Evolutionary conservation across 202 grass and related monocot genomes (phyloP).

Genomic region (Schoenoplectus tabernaemontani): DNA sequence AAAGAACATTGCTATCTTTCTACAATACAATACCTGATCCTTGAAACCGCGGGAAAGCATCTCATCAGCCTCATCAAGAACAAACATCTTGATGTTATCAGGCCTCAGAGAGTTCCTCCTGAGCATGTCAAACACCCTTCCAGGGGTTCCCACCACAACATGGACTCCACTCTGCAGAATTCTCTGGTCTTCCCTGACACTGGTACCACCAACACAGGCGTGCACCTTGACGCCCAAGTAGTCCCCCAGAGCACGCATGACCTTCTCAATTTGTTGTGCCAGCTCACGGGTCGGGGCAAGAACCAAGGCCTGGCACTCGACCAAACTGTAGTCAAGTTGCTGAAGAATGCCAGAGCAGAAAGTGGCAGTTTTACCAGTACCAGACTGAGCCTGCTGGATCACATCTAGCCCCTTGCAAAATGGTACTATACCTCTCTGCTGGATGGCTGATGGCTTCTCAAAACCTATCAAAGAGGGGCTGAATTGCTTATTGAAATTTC

Average conservation of each 20-base stretch:
- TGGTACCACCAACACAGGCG: slow-evolving; percentile 80
- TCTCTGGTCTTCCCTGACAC: slow-evolving; percentile 77
- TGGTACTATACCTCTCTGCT: slow-evolving; percentile 85
- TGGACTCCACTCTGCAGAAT: slow-evolving; percentile 83
- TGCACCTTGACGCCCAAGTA: slow-evolving; percentile 92
- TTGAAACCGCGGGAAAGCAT: slow-evolving; percentile 97
- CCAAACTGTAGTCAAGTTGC: slow-evolving; percentile 70
- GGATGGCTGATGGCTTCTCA: slow-evolving; percentile 88
- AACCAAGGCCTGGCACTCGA: slow-evolving; percentile 81
- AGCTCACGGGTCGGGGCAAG: slow-evolving; percentile 86
- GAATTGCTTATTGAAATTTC: background rate
- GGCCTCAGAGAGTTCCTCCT: slow-evolving; percentile 72
- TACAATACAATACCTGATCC: slow-evolving; percentile 48
- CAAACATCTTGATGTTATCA: slow-evolving; percentile 86
- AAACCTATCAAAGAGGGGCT: slow-evolving; percentile 42
- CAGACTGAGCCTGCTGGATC: slow-evolving; percentile 86
- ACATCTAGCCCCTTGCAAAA: slow-evolving; percentile 95
- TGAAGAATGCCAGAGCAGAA: slow-evolving; percentile 88
- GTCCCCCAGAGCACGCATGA: slow-evolving; percentile 85
- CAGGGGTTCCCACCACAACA: slow-evolving; percentile 79
- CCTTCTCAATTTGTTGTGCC: slow-evolving; percentile 85
- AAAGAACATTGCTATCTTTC: background rate
- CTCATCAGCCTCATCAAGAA: slow-evolving; percentile 88
- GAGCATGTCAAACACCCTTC: slow-evolving; percentile 84
- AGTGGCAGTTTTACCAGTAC: slow-evolving; percentile 88